A percentile compares a stretch with the other conserved stretches of the same genome.
Evolutionary conservation across 2,329 filamentous ascomycete genomes (phyloP).

Genomic region (Fusarium sp.): DNA sequence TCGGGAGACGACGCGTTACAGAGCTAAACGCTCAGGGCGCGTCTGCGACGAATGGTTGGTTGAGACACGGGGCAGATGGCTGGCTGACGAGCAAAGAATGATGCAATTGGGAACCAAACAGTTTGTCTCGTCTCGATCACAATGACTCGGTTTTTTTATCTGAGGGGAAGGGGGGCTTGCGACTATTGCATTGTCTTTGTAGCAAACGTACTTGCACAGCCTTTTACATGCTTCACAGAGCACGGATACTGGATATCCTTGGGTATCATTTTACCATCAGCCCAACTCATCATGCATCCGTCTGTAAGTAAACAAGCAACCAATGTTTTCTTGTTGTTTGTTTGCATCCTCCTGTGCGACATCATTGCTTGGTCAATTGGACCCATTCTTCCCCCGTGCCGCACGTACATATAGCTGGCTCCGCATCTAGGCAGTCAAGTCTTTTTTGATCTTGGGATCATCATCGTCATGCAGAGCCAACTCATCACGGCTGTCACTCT

Average conservation of each 20-base stretch:
- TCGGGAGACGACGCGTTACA: conserved; percentile 28
- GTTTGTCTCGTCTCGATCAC: not conserved
- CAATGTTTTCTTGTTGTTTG: conserved; percentile 21
- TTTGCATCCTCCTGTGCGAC: conserved; percentile 8
- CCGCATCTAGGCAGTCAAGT: too few relatives aligned
- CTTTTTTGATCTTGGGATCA: not conserved
- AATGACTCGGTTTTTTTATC: not conserved
- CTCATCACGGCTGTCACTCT: not conserved
- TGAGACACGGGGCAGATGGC: conserved; percentile 11
- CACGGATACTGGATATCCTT: not conserved
- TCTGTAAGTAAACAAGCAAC: conserved; percentile 39
- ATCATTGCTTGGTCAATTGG: not conserved
- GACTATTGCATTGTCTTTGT: not conserved
- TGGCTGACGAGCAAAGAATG: conserved; percentile 19
- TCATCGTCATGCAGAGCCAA: conserved; percentile 20
- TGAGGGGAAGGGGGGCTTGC: not conserved
- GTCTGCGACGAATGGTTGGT: conserved; percentile 27
- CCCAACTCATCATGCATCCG: conserved; percentile 35
- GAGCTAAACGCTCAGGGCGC: conserved; percentile 18
- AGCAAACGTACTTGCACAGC: not conserved
- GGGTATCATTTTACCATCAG: conserved; percentile 13
- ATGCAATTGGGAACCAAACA: conserved; percentile 11
- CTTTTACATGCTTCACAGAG: not conserved
- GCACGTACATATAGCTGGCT: not conserved
- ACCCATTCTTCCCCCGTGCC: not conserved